phyloP scores from a whole-genome alignment of 805 yeast species.

The Candida nanaspora region DNA sequence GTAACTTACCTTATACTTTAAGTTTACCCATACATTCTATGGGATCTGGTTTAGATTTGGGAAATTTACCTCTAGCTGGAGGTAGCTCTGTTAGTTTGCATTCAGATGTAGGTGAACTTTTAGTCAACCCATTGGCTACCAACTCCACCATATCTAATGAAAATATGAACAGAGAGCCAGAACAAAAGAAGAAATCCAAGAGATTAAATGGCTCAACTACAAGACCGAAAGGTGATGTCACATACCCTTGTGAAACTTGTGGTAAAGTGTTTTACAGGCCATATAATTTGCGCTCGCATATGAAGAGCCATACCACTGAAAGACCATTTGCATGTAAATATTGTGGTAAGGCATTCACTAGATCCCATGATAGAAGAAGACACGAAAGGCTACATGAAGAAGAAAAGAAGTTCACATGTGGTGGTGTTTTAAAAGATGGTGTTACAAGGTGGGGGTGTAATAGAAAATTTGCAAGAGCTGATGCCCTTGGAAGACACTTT shows the following conservation, averaged over 20 bases:
- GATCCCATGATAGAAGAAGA: constrained; percentile 70
- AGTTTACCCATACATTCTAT: not conserved
- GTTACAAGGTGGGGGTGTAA: constrained; percentile 69
- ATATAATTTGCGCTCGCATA: constrained; percentile 42
- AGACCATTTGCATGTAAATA: constrained; percentile 61
- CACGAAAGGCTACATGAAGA: constrained; percentile 75
- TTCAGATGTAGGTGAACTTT: too few relatives aligned
- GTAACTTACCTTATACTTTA: not conserved
- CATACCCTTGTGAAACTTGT: constrained; percentile 34
- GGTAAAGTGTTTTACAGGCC: constrained; percentile 40
- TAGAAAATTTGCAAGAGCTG: constrained; percentile 66
- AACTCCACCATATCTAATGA: not conserved
- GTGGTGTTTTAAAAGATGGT: constrained; percentile 52
- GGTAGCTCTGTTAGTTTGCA: too few relatives aligned
- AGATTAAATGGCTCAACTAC: not conserved
- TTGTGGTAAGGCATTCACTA: constrained; percentile 65
- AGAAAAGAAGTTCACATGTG: constrained; percentile 60
- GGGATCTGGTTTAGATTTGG: constrained; percentile 1
- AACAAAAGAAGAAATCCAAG: constrained; percentile 4
- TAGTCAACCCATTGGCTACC: too few relatives aligned
- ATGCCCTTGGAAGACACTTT: constrained; percentile 71
- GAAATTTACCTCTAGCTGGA: not conserved
- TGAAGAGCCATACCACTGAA: constrained; percentile 53
- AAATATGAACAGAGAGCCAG: not conserved
- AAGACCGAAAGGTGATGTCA: constrained; percentile 3